Percentiles rank a stretch among this genome's conserved stretches.
Conservation (phyloP, 176 grass and related monocot species). For the Paspalum notatum region DNA sequence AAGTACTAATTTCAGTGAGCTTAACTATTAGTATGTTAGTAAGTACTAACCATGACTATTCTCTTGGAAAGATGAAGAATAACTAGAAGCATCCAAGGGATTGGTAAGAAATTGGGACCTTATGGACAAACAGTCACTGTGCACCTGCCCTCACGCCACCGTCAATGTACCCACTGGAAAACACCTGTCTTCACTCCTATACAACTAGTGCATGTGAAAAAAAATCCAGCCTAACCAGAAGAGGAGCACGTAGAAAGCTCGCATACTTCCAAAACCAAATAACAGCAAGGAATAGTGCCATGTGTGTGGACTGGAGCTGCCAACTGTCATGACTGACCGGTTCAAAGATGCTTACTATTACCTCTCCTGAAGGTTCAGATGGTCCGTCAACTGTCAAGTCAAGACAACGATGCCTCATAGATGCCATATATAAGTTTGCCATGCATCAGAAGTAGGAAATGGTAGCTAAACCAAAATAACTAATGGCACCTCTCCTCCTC, state of each 20-base stretch:
- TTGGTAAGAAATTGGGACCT: background rate
- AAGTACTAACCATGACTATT: background rate
- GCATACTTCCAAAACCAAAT: background rate
- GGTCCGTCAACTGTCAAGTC: background rate
- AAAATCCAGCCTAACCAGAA: background rate
- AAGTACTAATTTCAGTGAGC: background rate
- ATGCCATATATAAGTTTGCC: constrained; percentile 5
- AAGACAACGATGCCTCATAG: background rate
- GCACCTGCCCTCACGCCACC: background rate
- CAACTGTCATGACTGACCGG: background rate
- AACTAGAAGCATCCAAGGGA: background rate
- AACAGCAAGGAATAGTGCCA: background rate
- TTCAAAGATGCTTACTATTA: background rate
- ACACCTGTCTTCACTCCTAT: background rate
- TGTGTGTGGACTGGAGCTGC: too few relatives aligned
- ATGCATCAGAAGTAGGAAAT: background rate
- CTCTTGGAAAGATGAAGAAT: background rate
- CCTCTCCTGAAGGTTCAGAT: background rate
- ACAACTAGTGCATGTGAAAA: background rate
- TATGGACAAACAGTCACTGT: too few relatives aligned
- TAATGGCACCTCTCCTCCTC: constrained; percentile 21
- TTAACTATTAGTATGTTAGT: background rate
- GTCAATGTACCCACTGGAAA: background rate
- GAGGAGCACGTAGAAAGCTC: background rate
- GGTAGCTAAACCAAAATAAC: background rate